Evolutionary conservation across 345 rosid genomes (phyloP).

Genomic region (Hibiscus tridactylites): DNA sequence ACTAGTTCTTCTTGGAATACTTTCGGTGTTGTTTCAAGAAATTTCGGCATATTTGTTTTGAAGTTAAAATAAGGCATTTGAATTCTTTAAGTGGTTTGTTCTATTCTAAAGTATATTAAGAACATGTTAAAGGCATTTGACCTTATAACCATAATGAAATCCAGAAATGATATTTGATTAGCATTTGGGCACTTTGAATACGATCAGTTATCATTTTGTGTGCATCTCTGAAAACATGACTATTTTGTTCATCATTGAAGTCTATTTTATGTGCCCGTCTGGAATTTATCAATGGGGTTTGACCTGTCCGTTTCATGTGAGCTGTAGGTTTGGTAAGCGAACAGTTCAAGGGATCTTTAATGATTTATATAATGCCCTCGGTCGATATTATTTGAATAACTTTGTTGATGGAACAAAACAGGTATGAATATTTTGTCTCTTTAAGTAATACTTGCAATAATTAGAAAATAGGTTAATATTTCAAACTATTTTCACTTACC

Average conservation of each 20-base stretch:
- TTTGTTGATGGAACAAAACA: conserved; percentile 90
- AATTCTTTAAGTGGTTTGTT: background rate
- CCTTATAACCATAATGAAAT: background rate
- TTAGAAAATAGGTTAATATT: background rate
- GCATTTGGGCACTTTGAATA: background rate
- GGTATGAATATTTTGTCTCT: conserved; percentile 27
- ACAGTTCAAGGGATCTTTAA: conserved; percentile 76
- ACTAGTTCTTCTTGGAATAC: background rate
- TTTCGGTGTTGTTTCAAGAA: background rate
- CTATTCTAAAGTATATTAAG: background rate
- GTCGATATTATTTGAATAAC: conserved; percentile 89
- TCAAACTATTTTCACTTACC: background rate
- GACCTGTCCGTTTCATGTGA: background rate
- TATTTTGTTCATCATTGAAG: background rate
- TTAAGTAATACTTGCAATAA: conserved; percentile 2
- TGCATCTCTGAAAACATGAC: background rate
- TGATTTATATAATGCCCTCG: conserved; percentile 76
- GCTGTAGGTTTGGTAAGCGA: conserved; percentile 72
- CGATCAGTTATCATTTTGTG: background rate
- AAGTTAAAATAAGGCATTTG: background rate
- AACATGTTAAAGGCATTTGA: background rate
- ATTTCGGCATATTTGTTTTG: background rate
- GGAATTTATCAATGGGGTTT: background rate
- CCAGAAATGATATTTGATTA: background rate
- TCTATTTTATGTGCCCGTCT: background rate